Conservation (phyloP, 305 asterid genomes). For the Solanum hybrid region DNA sequence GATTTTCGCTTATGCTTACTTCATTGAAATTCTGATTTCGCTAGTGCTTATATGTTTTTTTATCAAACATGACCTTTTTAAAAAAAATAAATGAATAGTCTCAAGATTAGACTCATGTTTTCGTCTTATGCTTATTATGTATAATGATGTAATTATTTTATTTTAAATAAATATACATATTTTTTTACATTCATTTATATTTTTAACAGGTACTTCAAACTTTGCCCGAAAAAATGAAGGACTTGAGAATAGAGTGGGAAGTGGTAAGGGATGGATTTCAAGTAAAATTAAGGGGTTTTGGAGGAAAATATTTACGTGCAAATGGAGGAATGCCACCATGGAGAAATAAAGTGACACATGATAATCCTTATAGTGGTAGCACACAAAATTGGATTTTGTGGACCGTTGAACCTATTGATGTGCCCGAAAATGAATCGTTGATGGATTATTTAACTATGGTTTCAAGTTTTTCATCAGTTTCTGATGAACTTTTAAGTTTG, state of each 20-base stretch:
- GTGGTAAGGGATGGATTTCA: conserved; percentile 78
- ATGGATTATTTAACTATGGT: conserved; percentile 62
- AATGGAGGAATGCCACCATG: conserved; percentile 97
- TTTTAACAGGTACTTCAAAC: conserved; percentile 29
- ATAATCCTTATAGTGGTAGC: conserved; percentile 38
- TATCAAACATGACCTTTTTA: not conserved
- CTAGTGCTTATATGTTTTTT: not conserved
- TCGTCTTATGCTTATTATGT: not conserved
- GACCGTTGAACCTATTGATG: conserved; percentile 62
- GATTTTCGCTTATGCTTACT: not conserved
- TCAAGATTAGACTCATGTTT: not conserved
- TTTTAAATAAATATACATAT: too few species aligned
- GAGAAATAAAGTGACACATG: conserved; percentile 81
- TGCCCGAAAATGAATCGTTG: conserved; percentile 55
- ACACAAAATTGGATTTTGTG: conserved; percentile 61
- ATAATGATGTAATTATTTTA: not conserved
- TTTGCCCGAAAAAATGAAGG: conserved; percentile 26
- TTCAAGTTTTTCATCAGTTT: conserved; percentile 58
- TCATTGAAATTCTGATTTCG: too few species aligned
- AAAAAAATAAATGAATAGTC: too few species aligned
- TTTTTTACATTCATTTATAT: not conserved
- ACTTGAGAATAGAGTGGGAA: conserved; percentile 52
- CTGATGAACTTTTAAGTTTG: conserved; percentile 58
- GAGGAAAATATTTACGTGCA: conserved; percentile 62
- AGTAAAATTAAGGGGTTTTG: conserved; percentile 42